Evolutionary conservation across 139 green algal genomes (phyloP).

Genomic region (Coelastrella sp.): DNA sequence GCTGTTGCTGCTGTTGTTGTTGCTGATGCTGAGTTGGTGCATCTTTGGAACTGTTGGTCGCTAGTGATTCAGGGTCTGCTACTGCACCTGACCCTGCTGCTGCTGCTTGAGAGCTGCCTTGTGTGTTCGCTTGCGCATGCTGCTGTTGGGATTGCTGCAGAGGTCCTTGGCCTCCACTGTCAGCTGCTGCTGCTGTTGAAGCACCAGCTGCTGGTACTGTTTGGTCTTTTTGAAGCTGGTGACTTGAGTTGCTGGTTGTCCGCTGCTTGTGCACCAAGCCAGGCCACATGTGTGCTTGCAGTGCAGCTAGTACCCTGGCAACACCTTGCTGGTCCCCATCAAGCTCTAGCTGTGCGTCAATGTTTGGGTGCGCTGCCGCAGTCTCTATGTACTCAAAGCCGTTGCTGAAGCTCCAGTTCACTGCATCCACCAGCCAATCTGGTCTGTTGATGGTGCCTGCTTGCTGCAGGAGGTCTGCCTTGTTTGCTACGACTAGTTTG

Average conservation of each 20-base stretch:
- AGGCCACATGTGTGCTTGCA: conserved; percentile 75
- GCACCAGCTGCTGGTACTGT: neutral
- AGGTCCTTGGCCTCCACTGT: neutral
- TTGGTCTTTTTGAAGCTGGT: neutral
- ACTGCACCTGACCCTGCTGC: conserved; percentile 12
- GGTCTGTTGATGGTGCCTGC: neutral
- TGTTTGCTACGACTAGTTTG: conserved; percentile 52
- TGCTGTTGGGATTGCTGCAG: conserved; percentile 25
- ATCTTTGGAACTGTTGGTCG: neutral
- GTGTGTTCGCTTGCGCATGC: neutral
- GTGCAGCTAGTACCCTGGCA: conserved; percentile 57
- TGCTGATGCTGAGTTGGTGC: neutral
- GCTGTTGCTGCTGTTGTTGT: neutral
- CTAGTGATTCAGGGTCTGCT: neutral
- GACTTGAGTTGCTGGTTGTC: neutral
- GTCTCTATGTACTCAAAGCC: conserved; percentile 51
- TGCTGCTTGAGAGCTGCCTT: neutral
- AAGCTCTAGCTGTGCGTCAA: neutral
- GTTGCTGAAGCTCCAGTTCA: conserved; percentile 39
- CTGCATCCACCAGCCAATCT: conserved; percentile 43
- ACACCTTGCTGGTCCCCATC: conserved; percentile 59
- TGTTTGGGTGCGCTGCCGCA: neutral
- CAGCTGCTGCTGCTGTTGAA: neutral
- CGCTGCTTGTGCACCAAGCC: conserved; percentile 42
- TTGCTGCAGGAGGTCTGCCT: conserved; percentile 42